phyloP scores from a whole-genome alignment of 352 stramenopile genomes.

The Globisporangium spinosum region DNA sequence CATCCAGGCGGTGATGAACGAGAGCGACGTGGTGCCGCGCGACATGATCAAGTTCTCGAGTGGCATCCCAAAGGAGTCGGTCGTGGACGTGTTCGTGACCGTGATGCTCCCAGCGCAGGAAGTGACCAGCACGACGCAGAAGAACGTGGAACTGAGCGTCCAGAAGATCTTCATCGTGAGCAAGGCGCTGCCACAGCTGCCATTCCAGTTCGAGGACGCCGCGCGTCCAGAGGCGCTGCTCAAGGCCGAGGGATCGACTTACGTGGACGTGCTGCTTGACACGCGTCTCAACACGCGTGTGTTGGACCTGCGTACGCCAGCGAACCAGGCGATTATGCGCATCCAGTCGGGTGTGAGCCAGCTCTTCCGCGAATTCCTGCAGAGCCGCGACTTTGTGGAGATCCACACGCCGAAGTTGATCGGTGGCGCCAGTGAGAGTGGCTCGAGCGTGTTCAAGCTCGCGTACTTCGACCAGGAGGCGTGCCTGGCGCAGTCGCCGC shows the following conservation, averaged over 20 bases:
- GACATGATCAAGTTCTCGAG: constrained; percentile 98
- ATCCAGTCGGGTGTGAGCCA: constrained; percentile 95
- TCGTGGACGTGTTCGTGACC: constrained; percentile 95
- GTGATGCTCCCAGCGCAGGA: constrained; percentile 83
- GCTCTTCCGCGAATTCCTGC: constrained; percentile 97
- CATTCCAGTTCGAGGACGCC: constrained; percentile 95
- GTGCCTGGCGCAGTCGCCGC: constrained; percentile 95
- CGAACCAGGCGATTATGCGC: constrained; percentile 98
- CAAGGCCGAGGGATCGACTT: constrained; percentile 80
- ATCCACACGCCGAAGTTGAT: constrained; percentile 99
- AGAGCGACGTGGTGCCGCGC: constrained; percentile 88
- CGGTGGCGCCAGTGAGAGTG: constrained; percentile 95
- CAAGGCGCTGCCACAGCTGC: constrained; percentile 90
- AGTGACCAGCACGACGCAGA: constrained; percentile 93
- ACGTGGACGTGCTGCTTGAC: constrained; percentile 87
- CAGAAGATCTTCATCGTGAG: constrained; percentile 94
- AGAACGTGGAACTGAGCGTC: constrained; percentile 94
- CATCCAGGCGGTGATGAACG: constrained; percentile 91
- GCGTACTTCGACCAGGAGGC: constrained; percentile 98
- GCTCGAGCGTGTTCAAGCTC: constrained; percentile 97
- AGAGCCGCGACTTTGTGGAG: constrained; percentile 95
- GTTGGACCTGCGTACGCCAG: constrained; percentile 97
- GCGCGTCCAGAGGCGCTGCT: constrained; percentile 83
- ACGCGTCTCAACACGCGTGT: constrained; percentile 94
- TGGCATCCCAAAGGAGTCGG: constrained; percentile 92